phyloP scores from a whole-genome alignment of 2,329 filamentous ascomycete genomes.

The Fusarium ramigenum region DNA sequence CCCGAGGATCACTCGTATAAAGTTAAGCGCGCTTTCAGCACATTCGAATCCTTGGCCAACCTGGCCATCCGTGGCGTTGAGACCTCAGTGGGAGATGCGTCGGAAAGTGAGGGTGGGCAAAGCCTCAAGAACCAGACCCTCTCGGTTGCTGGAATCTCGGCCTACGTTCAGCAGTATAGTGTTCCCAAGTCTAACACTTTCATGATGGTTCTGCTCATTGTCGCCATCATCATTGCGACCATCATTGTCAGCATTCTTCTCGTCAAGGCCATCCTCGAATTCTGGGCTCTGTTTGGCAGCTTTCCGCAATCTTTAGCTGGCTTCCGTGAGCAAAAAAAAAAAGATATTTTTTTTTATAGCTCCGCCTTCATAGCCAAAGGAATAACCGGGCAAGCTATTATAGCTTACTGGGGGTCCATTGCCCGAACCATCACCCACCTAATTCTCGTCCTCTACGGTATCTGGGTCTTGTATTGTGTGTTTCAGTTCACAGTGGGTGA shows the following conservation, averaged over 20 bases:
- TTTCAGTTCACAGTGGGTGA: constrained; percentile 95
- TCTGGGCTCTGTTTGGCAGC: constrained; percentile 87
- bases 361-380: too few species aligned
- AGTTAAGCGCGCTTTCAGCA: constrained; percentile 64
- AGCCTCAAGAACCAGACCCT: constrained; percentile 50
- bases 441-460: constrained; percentile 89
- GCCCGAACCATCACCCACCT: constrained; percentile 89
- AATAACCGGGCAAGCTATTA: too few species aligned
- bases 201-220: constrained; percentile 91
- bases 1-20: constrained; percentile 51
- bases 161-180: constrained; percentile 81
- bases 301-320: constrained; percentile 82
- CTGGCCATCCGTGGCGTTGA: constrained; percentile 64
- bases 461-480: constrained; percentile 95
- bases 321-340: constrained; percentile 95
- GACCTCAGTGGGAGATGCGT: constrained; percentile 54
- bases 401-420: constrained; percentile 94
- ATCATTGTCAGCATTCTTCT: constrained; percentile 89
- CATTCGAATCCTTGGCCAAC: constrained; percentile 59
- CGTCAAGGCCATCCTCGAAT: constrained; percentile 89
- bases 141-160: constrained; percentile 79
- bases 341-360: too few species aligned
- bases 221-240: constrained; percentile 84
- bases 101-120: constrained; percentile 38
- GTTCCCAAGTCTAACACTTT: constrained; percentile 93